Base-by-base conservation (phyloP, 2,329 filamentous ascomycete species). In the Cladosporium sp. region DNA sequence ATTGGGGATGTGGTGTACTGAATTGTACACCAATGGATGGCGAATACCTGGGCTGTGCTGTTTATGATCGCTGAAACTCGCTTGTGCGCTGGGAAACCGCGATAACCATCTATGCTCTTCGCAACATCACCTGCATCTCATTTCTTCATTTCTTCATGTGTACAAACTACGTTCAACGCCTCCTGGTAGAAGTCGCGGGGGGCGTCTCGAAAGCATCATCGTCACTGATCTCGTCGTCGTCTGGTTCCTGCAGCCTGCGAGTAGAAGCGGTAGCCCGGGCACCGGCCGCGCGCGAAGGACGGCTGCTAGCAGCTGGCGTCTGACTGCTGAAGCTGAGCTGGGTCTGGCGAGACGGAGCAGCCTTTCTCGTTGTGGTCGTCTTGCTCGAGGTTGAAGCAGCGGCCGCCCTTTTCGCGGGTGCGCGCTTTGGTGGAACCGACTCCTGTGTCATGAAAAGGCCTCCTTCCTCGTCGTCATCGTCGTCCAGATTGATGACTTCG, bases 381-480 rank as follows among this genome's bases (percentile, higher is more conserved):
- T 55, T 65, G 5, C 33, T 29, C n/a, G 52, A 31, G 29, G 50
- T 11, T 8, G 50, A 50, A 3, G 61, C 50, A n/a, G 64, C 62
- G 26, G 66, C 21, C 10, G 66, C 28, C 63, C 71, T 74, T 35
- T 67, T 68, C 2, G 75, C 69, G 4, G 65, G 70, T 31, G 63
- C 67, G 52, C 49, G 70, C 66, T 66, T 70, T 16, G 37, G 70
- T 29, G 58, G 65, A 69, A 56, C 68, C 52, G 62, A 71, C 65
- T 59, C 72, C 65, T 70, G 73, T 56, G 71, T 76, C 53, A 82
- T 78, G 65, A 83, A 83, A 1, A 82, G 72, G 7, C 75, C 75
- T 35, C 79, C 74, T n/a, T 74, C 77, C 18, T 84, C 83, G 26
- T 82, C 73, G 23, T 77, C 74, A 40, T 82, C 80, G 37, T 81